Base-by-base conservation (phyloP, 2,329 filamentous ascomycete species). In the Botrytis fabae region DNA sequence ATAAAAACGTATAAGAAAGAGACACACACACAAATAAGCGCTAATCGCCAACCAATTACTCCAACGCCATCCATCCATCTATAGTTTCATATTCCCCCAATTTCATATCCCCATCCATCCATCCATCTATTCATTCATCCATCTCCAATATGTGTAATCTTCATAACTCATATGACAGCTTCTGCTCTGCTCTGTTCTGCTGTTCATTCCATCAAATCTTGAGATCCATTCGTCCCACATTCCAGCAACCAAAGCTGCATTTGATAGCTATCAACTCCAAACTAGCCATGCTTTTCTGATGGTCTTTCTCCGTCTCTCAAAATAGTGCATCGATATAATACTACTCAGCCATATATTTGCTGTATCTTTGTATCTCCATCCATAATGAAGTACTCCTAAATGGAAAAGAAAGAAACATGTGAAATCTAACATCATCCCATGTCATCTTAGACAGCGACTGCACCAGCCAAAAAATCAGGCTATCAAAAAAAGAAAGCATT, bases 161-260 rank as follows among this genome's bases (percentile, higher is more conserved):
- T 42, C 65, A 62, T 48, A 62, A 62, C n/a, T 70, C 68, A 46
- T 70, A 44, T 70, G 28, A 70, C 38, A 44, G 38, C 54, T 28
- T 61, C 22, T 18, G 28, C 28, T n/a, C 35, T 63, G 40, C 40
- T 25, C 38, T 51, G 22, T 62, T 28, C 38, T 62, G 10, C 57
- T 54, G n/a, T 54, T 16, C 51, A n/a, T 18, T 0, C n/a, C 51
- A 8, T 61, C 42, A 22, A 35, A 20, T 16, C 32, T 35, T n/a
- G 32, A 62, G 28, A 54, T 38, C n/a, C 40, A 70, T 46, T 20
- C 12, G 16, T 32, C n/a, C 35, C 44, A 18, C 38, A 20, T 28
- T 40, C 61, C 16, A 42, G n/a, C 42, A 66, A 35, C 28, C 25
- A 42, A 46, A 48, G 42, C 44, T 22, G 51, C 20, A 22, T 5